phyloP scores from a whole-genome alignment of 2,329 filamentous ascomycete genomes.

The Diaporthe sp. region DNA sequence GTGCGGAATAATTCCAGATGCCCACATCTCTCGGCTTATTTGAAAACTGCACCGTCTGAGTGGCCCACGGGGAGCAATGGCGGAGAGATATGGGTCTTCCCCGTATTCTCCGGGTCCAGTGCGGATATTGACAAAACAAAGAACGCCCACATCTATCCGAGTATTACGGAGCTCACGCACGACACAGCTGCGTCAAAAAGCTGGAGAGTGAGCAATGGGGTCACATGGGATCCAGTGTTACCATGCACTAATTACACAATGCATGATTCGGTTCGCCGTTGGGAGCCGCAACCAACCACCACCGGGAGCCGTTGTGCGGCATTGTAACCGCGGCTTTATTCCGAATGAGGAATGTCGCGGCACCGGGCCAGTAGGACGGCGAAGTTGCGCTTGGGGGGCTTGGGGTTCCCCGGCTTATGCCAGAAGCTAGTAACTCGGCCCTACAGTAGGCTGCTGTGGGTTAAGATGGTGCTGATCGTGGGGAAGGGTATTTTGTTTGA shows the following conservation, averaged over 20 bases:
- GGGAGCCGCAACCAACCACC: slow-evolving; percentile 21
- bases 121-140: not conserved
- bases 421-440: not conserved
- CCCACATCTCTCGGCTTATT: not conserved
- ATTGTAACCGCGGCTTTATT: slow-evolving; percentile 17
- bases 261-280: slow-evolving; percentile 16
- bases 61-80: not conserved
- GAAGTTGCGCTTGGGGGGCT: too few relatives aligned
- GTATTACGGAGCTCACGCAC: not conserved
- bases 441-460: not conserved
- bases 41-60: not conserved
- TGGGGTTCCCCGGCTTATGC: not conserved
- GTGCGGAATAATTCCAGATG: slow-evolving; percentile 21
- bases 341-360: slow-evolving; percentile 26
- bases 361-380: not conserved
- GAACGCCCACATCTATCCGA: slow-evolving; percentile 24
- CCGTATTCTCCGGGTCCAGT: not conserved
- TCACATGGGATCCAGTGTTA: slow-evolving; percentile 13
- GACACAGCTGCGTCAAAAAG: not conserved
- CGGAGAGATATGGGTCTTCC: not conserved
- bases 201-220: not conserved
- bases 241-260: not conserved
- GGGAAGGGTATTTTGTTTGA: not conserved
- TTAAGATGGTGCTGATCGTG: not conserved
- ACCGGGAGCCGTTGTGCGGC: slow-evolving; percentile 2